Base-by-base conservation (phyloP, 2,329 filamentous ascomycete genomes). In the Mycosphaerella sp. region DNA sequence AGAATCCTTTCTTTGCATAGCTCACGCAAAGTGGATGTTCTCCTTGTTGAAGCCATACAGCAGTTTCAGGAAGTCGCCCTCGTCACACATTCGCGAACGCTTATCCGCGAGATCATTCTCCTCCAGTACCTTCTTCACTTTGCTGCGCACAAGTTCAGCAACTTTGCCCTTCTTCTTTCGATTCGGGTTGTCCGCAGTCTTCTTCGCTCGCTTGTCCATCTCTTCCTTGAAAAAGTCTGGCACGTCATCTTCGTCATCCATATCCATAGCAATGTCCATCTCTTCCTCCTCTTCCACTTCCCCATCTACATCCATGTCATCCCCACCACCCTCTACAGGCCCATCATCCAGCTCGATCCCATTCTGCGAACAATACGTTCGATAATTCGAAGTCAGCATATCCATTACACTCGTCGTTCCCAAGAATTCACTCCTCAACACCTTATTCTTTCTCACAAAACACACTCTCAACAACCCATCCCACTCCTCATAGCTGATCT, bases 401-500 rank as follows among this genome's bases (percentile, higher is more conserved):
- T 82, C 80, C 67, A 95, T 78, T 1, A 95, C 86, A 63, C 88
- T 88, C 54, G 83, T 85, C 11, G 86, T 90, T 12, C 87, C 86
- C 48, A 95, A 76, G 74, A 90, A 95, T 57, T 83, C 86, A 4
- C 89, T 86, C 39, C 90, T 79, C 51, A 97, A 75, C 1, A 89
- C 95, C 71, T 91, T 89, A 73, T 97, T 97, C 75, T 95, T 93
- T 62, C 93, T 78, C 49, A 87, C 84, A 63, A 95, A 95, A 57
- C 84, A 83, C 40, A 95, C 83, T 48, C 89, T 78, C 58, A 97
- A 72, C 68, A 97, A 78, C 8, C 92, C 91, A 67, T 97, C 92
- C 85, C 91, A 96, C 71, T 97, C 93, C 50, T 95, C 89, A 73
- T 92, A 97, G 68, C 84, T 88, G 60, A 97, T 91, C 63, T 89